Conservation (phyloP, 1,284 basidiomycete species). For the Psilocybe mexicana region DNA sequence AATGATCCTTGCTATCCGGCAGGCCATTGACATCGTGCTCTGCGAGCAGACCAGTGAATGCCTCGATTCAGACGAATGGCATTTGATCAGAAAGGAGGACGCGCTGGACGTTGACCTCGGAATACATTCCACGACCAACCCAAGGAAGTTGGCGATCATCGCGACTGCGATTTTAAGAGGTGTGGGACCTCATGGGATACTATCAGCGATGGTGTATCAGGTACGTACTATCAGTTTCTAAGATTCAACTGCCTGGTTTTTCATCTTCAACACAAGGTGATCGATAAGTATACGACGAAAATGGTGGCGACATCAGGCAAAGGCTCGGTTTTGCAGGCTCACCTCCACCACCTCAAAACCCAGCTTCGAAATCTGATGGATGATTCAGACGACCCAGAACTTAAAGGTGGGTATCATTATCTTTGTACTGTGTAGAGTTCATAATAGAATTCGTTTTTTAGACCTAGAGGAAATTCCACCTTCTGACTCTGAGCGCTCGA, state of each 20-base stretch:
- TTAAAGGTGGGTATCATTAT: not conserved
- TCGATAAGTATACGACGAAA: not conserved
- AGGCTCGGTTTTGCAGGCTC: not conserved
- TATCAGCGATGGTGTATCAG: not conserved
- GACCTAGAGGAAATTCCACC: not conserved
- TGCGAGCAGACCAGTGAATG: not conserved
- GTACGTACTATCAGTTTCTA: not conserved
- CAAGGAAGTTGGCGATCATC: not conserved
- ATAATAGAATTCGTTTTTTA: not conserved
- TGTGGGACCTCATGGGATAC: not conserved
- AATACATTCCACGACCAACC: not conserved
- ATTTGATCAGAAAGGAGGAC: not conserved
- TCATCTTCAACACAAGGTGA: not conserved
- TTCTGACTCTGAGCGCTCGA: not conserved
- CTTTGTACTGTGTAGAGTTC: not conserved
- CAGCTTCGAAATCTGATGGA: not conserved
- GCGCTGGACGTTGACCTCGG: not conserved
- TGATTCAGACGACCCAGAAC: not conserved
- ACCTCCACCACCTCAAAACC: not conserved
- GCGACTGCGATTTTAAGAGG: not conserved
- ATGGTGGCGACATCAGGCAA: not conserved
- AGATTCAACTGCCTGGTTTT: not conserved
- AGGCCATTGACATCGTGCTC: not conserved
- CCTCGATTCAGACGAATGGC: not conserved
- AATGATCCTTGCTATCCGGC: not conserved